A percentile compares a stretch with the other conserved stretches of the same genome.
phyloP scores from a whole-genome alignment of 306 rosid genomes.

The Gynostemma pentaphyllum region DNA sequence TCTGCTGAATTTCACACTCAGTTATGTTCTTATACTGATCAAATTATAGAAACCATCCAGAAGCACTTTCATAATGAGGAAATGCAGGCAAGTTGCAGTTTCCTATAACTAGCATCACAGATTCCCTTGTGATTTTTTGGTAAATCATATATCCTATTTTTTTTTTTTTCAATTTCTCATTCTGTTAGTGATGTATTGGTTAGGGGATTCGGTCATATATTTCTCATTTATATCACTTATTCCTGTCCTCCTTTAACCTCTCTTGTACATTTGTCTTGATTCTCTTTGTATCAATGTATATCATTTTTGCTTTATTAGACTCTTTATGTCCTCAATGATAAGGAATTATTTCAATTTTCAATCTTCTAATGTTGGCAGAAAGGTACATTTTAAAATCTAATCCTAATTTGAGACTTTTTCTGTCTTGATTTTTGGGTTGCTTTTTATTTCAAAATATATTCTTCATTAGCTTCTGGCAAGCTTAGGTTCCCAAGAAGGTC shows the following conservation, averaged over 20 bases:
- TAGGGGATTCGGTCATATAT: background rate
- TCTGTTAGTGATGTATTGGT: background rate
- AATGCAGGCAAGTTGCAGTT: constrained; percentile 51
- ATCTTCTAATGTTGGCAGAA: background rate
- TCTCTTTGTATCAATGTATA: background rate
- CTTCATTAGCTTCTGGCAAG: background rate
- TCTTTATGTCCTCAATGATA: background rate
- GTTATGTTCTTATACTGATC: constrained; percentile 84
- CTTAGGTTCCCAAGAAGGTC: background rate
- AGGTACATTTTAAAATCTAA: background rate
- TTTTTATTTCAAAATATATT: background rate
- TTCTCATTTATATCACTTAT: background rate
- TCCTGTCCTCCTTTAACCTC: background rate
- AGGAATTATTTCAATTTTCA: background rate
- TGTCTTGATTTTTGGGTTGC: background rate
- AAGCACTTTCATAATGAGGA: constrained; percentile 84
- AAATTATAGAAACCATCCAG: constrained; percentile 74
- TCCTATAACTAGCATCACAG: background rate
- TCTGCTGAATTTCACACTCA: constrained; percentile 74
- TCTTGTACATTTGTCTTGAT: background rate
- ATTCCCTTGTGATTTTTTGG: background rate
- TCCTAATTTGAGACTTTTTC: background rate
- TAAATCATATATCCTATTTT: background rate
- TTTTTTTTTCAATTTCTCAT: background rate
- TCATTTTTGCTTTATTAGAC: background rate